Base-by-base conservation (phyloP, 2,329 filamentous ascomycete species). In the Zymoseptoria pseudotritici region DNA sequence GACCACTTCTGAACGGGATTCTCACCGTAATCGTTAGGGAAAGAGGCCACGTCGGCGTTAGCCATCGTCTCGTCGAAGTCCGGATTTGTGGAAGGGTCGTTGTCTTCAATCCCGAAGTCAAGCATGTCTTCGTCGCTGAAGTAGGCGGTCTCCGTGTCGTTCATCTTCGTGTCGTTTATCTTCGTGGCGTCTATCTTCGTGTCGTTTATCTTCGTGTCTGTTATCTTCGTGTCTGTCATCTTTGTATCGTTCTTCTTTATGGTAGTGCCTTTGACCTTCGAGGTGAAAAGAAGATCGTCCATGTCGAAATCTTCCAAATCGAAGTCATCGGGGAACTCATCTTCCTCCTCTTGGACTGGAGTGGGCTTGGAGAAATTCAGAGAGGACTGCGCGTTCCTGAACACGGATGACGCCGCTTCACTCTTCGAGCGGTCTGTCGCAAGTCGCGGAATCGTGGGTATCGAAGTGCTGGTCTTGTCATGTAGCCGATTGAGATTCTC, bases 381-480 rank as follows among this genome's bases (percentile, higher is more conserved):
- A 29, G 42, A 20, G 17, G 26, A 24, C 19, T 53, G 49, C 1
- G 58, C 22, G 4, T 24, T 49, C 22, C 31, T 53, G 17, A 56
- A 42, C 11, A 2, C 17, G 36, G 56, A 21, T 57, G 56, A n/a
- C 24, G 19, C 50, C 29, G 46, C 3, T 21, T 56, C 24, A 2
- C n/a, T 21, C 10, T 22, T 36, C 9, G 50, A 29, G 8, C 31
- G n/a, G 50, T 29, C 31, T 26, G 55, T 58, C 50, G 11, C 36
- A 42, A 69, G 52, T 8, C 61, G 50, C n/a, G 64, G 64, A 4
- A 69, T 58, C 4, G 51, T 52, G 17, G 65, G 59, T 8, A 65
- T 69, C 2, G 62, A 63, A 10, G 53, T 66, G 51, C 63, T 63
- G 31, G 67, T 55, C 51, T 64, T 70, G 58, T 66, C 64, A 63